Evolutionary conservation across 495 filamentous ascomycete genomes (phyloP).

Genomic region (Podospora pseudoanserina): DNA sequence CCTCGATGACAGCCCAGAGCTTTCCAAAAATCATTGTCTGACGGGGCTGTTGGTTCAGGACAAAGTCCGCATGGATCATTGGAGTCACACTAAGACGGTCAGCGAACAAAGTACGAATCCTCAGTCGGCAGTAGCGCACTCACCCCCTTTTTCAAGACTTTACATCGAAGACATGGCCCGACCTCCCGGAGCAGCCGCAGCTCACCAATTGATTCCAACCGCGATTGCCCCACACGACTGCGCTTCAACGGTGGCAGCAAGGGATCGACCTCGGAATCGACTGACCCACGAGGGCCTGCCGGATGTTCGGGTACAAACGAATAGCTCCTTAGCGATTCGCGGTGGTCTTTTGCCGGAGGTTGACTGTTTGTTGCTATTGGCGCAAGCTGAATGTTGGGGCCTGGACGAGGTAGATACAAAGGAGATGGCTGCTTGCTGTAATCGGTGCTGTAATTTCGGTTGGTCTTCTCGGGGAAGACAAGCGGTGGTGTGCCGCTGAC

Average conservation of each 20-base stretch:
- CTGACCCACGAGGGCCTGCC: constrained; percentile 36
- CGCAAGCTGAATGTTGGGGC: constrained; percentile 36
- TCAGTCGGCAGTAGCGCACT: constrained; percentile 18
- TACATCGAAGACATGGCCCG: constrained; percentile 47
- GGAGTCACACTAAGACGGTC: constrained; percentile 40
- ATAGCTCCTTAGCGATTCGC: constrained; percentile 43
- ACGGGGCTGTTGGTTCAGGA: constrained; percentile 32
- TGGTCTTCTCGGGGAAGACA: constrained; percentile 35
- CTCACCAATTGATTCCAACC: constrained; percentile 49
- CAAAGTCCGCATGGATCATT: constrained; percentile 45
- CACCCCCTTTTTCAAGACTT: constrained; percentile 38
- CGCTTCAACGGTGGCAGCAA: constrained; percentile 48
- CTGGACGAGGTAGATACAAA: constrained; percentile 40
- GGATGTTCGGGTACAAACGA: constrained; percentile 41
- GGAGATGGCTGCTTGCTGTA: constrained; percentile 36
- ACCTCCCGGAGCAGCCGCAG: constrained; percentile 43
- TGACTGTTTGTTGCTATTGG: constrained; percentile 36
- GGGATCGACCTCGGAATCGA: constrained; percentile 50
- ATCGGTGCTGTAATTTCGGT: constrained; percentile 31
- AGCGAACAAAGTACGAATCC: constrained; percentile 9
- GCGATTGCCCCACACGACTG: constrained; percentile 45
- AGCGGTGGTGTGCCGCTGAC: constrained; percentile 37
- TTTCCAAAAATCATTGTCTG: constrained; percentile 43
- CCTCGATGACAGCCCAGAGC: constrained; percentile 47
- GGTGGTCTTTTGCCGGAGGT: constrained; percentile 35